phyloP scores from a whole-genome alignment of 139 green algal genomes.

The Chlamydomonas sphaeroides region DNA sequence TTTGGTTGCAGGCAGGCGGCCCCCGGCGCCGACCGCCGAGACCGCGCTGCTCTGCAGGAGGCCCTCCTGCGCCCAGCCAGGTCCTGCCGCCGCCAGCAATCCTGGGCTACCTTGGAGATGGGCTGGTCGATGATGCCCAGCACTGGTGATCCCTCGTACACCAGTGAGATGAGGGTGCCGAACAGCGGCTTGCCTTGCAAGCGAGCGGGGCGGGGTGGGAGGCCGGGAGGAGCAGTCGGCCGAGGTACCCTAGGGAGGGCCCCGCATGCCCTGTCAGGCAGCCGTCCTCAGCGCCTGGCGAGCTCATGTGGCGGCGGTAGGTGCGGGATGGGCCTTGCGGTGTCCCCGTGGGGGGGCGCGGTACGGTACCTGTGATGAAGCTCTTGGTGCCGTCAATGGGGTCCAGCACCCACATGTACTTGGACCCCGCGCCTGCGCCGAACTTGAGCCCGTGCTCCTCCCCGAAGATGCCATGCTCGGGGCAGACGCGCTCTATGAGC shows the following conservation, averaged over 20 bases:
- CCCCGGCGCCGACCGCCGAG: too few relatives aligned
- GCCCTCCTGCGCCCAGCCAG: too few relatives aligned
- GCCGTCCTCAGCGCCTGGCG: too few relatives aligned
- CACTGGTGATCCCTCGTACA: constrained; percentile 87
- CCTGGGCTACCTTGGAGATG: constrained; percentile 66
- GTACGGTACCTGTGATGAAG: constrained; percentile 98
- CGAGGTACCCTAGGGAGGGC: too few relatives aligned
- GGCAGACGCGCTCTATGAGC: constrained; percentile 64
- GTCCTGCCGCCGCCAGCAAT: too few relatives aligned
- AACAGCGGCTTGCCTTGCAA: constrained; percentile 99
- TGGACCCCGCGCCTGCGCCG: constrained; percentile 46
- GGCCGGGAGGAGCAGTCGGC: too few relatives aligned
- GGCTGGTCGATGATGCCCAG: constrained; percentile 98
- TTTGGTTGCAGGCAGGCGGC: too few relatives aligned
- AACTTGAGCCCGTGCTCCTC: constrained; percentile 86
- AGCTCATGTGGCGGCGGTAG: too few relatives aligned
- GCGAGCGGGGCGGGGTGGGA: constrained; percentile 7
- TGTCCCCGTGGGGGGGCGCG: too few relatives aligned
- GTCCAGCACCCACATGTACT: constrained; percentile 96
- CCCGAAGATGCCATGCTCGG: constrained; percentile 88
- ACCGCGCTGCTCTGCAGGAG: too few relatives aligned
- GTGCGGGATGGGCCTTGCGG: too few relatives aligned
- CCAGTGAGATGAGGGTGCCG: constrained; percentile 94
- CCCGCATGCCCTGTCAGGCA: too few relatives aligned
- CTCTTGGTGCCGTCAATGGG: constrained; percentile 99